Base-by-base conservation (phyloP, 2,329 filamentous ascomycete genomes). In the Aquanectria penicillioides region DNA sequence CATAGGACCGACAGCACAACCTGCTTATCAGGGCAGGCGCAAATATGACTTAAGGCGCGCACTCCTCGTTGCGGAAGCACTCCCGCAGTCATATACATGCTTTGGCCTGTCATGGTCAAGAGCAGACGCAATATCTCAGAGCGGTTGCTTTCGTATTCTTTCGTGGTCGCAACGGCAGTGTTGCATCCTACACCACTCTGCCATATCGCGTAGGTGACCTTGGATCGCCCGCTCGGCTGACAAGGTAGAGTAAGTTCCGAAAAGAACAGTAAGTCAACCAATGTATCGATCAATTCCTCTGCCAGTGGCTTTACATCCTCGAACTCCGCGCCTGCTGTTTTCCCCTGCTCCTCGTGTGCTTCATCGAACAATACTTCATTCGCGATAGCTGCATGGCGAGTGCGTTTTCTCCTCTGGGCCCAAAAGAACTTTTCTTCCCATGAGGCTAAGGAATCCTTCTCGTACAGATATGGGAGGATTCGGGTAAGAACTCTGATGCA, bases 401-500 rank as follows among this genome's bases (percentile, higher is more conserved):
- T 92, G 74, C 85, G 88, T 77, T 89, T 93, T 75, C 86, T 86
- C 66, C 93, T 84, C 41, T 85, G 81, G 2, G 86, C 84, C 95
- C 95, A 98, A 73, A 99, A 97, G 83, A 99, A 97, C 61, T 85
- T 87, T 62, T 97, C 90, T 72, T 98, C 93, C 95, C 95, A 99
- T 65, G 82, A 77, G 61, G 90, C 86, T 47, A 99, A 78, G 50
- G 89, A 84, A 37, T 97, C 94, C 48, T 89, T 89, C 76, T 99
- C 95, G 75, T 97, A 97, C 20, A 99, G 76, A 73, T 92, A 99
- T 5, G 95, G 95, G 23, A 99, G 81, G 43, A 99, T 80, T 12
- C 95, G 87, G 12, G 94, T 98, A 49, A 99, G 83, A 43, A 98
- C 88, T 26, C 95, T 88, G 71, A 99, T 89, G 75, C 95, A 99